Percentiles rank a stretch among this genome's conserved stretches.
Conservation (phyloP, 176 grass and related monocot genomes). For the Musa acuminata region DNA sequence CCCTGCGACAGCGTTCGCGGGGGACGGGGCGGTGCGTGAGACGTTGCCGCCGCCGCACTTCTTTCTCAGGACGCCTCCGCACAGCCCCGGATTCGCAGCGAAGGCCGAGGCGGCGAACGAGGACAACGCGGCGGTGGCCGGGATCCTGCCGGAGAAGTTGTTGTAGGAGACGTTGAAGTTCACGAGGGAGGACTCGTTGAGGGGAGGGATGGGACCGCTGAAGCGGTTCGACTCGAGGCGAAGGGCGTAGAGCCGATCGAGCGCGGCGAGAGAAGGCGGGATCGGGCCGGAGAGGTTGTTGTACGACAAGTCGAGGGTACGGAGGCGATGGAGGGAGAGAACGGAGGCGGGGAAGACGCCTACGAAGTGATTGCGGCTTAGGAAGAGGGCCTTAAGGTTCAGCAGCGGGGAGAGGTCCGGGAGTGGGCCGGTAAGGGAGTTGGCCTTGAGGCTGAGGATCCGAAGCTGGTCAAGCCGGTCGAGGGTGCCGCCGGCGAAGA, state of each 20-base stretch:
- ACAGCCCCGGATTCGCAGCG: conserved; percentile 50
- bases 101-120: conserved; percentile 35
- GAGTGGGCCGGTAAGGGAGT: conserved; percentile 52
- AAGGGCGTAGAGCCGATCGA: conserved; percentile 37
- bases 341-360: conserved; percentile 55
- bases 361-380: conserved; percentile 62
- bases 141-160: conserved; percentile 71
- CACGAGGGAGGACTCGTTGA: conserved; percentile 65
- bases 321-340: conserved; percentile 43
- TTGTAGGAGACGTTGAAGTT: conserved; percentile 59
- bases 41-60: conserved; percentile 36
- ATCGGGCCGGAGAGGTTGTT: conserved; percentile 59
- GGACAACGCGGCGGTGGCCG: conserved; percentile 42
- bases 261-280: conserved; percentile 34
- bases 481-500: conserved; percentile 40
- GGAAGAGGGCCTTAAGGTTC: conserved; percentile 85
- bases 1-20: conserved; percentile 23
- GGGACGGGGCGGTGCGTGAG: conserved; percentile 26
- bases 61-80: conserved; percentile 59
- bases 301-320: conserved; percentile 63
- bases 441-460: conserved; percentile 82
- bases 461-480: conserved; percentile 44
- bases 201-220: conserved; percentile 48
- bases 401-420: conserved; percentile 67
- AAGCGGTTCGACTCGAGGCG: conserved; percentile 68